Percentiles rank a stretch among this genome's conserved stretches.
Evolutionary conservation across 805 yeast genomes (phyloP).

Genomic region (Metschnikowia orientalis): DNA sequence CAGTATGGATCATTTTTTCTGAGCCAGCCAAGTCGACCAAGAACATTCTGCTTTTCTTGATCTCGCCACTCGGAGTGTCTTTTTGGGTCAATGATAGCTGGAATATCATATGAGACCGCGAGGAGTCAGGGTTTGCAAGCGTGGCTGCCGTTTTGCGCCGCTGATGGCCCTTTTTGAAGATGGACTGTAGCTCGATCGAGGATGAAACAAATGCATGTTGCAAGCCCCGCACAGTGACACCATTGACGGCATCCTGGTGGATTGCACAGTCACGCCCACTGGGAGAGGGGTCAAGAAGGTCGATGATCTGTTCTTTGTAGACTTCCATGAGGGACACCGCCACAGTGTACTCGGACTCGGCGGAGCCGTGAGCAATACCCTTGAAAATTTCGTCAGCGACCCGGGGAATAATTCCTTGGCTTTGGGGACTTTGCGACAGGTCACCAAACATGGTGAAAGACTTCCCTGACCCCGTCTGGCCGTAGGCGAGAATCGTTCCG

Average conservation of each 20-base stretch:
- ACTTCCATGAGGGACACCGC: conserved; percentile 76
- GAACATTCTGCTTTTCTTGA: conserved; percentile 60
- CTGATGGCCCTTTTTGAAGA: conserved; percentile 55
- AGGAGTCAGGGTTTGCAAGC: conserved; percentile 66
- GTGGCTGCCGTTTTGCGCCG: conserved; percentile 58
- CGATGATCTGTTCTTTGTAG: conserved; percentile 71
- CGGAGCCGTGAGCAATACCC: conserved; percentile 42
- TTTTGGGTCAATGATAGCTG: conserved; percentile 65
- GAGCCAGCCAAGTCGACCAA: conserved; percentile 86
- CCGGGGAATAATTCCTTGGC: conserved; percentile 66
- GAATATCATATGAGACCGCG: conserved; percentile 78
- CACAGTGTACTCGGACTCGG: conserved; percentile 58
- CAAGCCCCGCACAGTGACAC: conserved; percentile 69
- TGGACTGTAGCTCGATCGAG: conserved; percentile 52
- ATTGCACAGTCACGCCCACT: conserved; percentile 40
- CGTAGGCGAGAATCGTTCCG: conserved; percentile 74
- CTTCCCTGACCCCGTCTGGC: conserved; percentile 77
- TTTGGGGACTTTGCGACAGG: conserved; percentile 16
- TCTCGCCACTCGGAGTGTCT: conserved; percentile 48
- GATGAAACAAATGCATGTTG: conserved; percentile 57
- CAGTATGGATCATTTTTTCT: conserved; percentile 73
- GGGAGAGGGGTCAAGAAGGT: conserved; percentile 46
- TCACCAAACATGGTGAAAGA: conserved; percentile 72
- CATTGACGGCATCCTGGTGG: conserved; percentile 59
- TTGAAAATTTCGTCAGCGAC: conserved; percentile 63